Evolutionary conservation across 768 basidiomycete species (phyloP), one percentile per base, ranked within the genome.

Genomic region (Suillus sp.): DNA sequence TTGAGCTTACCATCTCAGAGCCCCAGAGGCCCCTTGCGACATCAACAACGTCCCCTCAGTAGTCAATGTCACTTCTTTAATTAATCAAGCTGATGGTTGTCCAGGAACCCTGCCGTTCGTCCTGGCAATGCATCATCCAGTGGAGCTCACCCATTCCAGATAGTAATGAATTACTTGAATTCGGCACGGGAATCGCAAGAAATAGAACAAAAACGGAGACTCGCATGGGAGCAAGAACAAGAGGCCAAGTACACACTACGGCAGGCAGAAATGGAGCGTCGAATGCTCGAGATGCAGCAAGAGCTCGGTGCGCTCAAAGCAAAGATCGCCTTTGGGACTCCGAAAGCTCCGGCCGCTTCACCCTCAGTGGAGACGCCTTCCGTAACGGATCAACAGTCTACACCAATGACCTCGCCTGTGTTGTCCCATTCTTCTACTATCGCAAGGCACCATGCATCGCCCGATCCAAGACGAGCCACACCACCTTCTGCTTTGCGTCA

Each of bases 191-290:
- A 89, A 37, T 83, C 85, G 0, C 84, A 86, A 51, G 87, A 88
- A 58, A 79, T 77, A 20, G 91, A 92, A 66, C 77, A 79, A 43
- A 83, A 78, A 66, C 81, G 91, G 22, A 79, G 89, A 55, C 61
- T 81, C 9, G 83, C 78, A 42, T 92, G 91, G 90, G 91, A 92
- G 68, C 79, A 82, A 66, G 86, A 88, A 62, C 86, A 89, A 65
- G 91, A 91, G 75, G 81, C 81, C 11, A 88, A 81, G 68, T 81
- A 79, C 58, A 67, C 74, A 16, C 83, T 85, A 66, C 74, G 79
- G 53, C 84, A 89, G 63, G 83, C 81, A 32, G 85, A 88, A 69
- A 82, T 84, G 78, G 86, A 90, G 68, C 76, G 79, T 25, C 80
- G 81, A 55, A 78, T 91, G 66, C 66, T 78, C 3, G 82, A 82